Base-by-base conservation (phyloP, 148 eudicot genomes). In the Gaultheria prostrata region DNA sequence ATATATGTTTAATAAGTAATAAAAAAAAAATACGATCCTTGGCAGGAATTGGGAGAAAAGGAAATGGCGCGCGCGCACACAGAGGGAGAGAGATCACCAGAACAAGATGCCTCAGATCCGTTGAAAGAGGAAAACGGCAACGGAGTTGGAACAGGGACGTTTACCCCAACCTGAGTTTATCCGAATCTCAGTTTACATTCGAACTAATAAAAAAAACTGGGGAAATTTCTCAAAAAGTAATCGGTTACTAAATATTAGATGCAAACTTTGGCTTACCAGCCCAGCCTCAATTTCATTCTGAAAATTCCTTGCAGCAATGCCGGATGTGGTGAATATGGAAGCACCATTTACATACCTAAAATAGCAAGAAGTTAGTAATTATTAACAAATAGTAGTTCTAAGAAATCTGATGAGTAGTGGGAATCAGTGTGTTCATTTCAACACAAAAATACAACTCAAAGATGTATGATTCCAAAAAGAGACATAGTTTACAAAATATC, bases 221-320 rank as follows among this genome's bases (percentile, higher is more conserved):
- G 21, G 43, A 39, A 74, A 53, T 69, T 11, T 33, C 61, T 20
- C 9, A 81, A 8, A 70, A 1, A 50, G 32, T 81, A 18, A 6
- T 33, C 1, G 48, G 50, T 32, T 48, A 32, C 18, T 18, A 32
- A 43, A 74, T 26, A 26, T 26, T 57, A 74, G 46, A 73, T 12
- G 35, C 9, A 74, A 56, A 82, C 33, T 74, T 53, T 13, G 32
- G 70, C 63, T 81, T 87, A 89, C 91, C 86, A 83, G 81, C 33
- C 85, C 85, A 45, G 87, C 86, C 83, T 89, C 88, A 67, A 89
- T 89, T 82, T 82, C 85, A 85, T 83, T 84, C 89, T 87, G 89
- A 70, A 89, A 89, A 53, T 83, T 85, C 83, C 85, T 87, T 74
- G 88, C 86, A 74, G 85, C 67, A 74, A 81, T 69, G 76, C 88